Percentiles rank a stretch among this genome's conserved stretches.
Evolutionary conservation across 2,329 filamentous ascomycete species (phyloP).

Genomic region (Penicillium sp.): DNA sequence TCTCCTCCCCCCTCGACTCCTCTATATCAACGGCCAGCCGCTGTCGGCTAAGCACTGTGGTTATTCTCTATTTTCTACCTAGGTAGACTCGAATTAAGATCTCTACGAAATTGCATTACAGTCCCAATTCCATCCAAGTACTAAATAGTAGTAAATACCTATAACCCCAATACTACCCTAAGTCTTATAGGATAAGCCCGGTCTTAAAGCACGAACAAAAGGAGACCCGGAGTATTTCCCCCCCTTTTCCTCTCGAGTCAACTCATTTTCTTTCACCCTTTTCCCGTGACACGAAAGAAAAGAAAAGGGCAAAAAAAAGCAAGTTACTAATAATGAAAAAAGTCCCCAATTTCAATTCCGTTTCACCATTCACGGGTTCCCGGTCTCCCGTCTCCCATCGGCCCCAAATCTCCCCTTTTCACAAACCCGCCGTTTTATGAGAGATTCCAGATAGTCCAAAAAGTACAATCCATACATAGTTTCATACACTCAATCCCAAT

Average conservation of each 20-base stretch:
- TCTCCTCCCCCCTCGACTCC: neutral
- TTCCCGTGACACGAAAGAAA: neutral
- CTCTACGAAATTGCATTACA: neutral
- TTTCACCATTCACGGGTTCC: neutral
- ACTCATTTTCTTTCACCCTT: neutral
- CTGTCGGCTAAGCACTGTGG: neutral
- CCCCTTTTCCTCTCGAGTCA: neutral
- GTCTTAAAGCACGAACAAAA: neutral
- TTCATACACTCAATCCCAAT: neutral
- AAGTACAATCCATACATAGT: neutral
- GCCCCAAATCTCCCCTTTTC: neutral
- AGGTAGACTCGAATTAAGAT: neutral
- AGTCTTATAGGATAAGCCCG: neutral
- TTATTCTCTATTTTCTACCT: neutral
- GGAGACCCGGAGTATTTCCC: neutral
- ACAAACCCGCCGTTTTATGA: neutral
- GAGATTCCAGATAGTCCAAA: neutral
- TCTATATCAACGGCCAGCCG: neutral
- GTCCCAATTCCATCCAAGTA: neutral
- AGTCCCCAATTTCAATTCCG: neutral
- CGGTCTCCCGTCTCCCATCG: neutral
- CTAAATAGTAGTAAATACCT: neutral
- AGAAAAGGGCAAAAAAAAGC: neutral
- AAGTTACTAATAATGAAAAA: neutral
- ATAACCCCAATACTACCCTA: neutral